These are phyloP conservation scores for Macroventuria anomochaeta DNA, from an alignment of 2,329 filamentous ascomycete genomes.

Conservation along the genomic window DNA sequence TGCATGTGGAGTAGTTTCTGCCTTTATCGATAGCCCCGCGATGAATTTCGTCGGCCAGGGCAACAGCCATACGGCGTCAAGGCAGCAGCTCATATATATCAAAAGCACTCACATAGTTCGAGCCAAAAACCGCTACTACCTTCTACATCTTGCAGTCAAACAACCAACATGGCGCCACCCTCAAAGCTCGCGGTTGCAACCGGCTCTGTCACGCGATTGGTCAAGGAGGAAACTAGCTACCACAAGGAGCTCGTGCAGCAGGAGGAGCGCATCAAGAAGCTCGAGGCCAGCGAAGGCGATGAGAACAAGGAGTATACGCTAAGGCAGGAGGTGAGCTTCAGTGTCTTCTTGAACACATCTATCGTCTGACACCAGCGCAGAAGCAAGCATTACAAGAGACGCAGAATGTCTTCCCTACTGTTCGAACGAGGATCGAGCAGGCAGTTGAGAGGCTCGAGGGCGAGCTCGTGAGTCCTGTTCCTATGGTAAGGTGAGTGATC, in stretches of 20 bases:
- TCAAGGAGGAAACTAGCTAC: slow-evolving; percentile 92
- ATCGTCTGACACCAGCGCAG: slow-evolving; percentile 53
- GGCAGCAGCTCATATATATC: slow-evolving; percentile 14
- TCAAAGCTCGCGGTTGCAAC: slow-evolving; percentile 80
- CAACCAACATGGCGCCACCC: slow-evolving; percentile 72
- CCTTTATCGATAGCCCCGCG: slow-evolving; percentile 13
- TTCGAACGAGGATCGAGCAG: slow-evolving; percentile 73
- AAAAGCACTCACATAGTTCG: background rate
- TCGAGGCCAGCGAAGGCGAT: slow-evolving; percentile 68
- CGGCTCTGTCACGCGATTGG: slow-evolving; percentile 77
- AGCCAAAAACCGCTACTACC: background rate
- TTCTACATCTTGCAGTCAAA: background rate
- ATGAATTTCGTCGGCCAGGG: slow-evolving; percentile 29
- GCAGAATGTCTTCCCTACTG: slow-evolving; percentile 75
- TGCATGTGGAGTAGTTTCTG: slow-evolving; percentile 1
- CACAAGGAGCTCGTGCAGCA: slow-evolving; percentile 83
- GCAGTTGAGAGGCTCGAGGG: slow-evolving; percentile 77
- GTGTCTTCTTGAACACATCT: rapidly evolving
- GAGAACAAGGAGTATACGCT: slow-evolving; percentile 79
- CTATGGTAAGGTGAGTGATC: background rate
- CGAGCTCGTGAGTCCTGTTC: slow-evolving; percentile 68
- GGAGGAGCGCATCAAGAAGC: slow-evolving; percentile 70
- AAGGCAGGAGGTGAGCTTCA: slow-evolving; percentile 76
- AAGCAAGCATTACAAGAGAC: slow-evolving; percentile 85
- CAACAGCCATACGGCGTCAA: slow-evolving; percentile 16